These are phyloP conservation scores for Lachnellula suecica DNA, from an alignment of 2,329 filamentous ascomycete species.

Conservation along the genomic window DNA sequence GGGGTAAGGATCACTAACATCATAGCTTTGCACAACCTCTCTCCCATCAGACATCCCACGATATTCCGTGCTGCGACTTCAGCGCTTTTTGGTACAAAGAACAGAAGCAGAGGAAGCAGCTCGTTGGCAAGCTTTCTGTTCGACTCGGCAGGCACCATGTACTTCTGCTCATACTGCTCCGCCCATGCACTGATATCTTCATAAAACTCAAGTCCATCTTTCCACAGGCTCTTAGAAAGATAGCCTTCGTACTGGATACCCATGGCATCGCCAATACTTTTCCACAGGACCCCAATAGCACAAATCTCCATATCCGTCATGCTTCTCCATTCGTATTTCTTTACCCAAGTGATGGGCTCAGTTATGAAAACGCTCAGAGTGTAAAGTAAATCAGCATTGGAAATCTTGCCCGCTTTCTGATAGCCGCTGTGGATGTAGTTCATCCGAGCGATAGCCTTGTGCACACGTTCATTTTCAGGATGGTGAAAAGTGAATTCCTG, in stretches of 20 bases:
- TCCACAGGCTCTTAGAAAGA: constrained; percentile 38
- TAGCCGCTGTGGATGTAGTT: constrained; percentile 63
- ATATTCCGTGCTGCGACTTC: constrained; percentile 48
- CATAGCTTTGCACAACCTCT: constrained; percentile 64
- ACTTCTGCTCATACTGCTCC: constrained; percentile 54
- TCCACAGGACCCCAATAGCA: constrained; percentile 69
- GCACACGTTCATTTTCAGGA: constrained; percentile 35
- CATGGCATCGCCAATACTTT: constrained; percentile 69
- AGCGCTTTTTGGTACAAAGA: constrained; percentile 46
- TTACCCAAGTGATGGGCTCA: constrained; percentile 64
- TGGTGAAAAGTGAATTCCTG: constrained; percentile 18
- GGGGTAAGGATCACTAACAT: constrained; percentile 44
- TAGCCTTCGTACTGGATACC: constrained; percentile 49
- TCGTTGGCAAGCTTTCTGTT: constrained; percentile 55
- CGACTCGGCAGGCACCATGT: constrained; percentile 54
- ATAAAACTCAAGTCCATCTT: constrained; percentile 51
- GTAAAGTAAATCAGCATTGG: constrained; percentile 63
- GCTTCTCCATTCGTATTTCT: constrained; percentile 67
- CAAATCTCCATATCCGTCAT: constrained; percentile 67
- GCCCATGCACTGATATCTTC: constrained; percentile 49
- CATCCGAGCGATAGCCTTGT: constrained; percentile 58
- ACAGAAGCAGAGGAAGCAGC: constrained; percentile 60
- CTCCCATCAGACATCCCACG: constrained; percentile 61
- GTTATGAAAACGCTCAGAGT: constrained; percentile 64
- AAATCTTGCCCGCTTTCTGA: constrained; percentile 56